Conservation (phyloP, 139 green algal genomes). For the Chloropicon primus region DNA sequence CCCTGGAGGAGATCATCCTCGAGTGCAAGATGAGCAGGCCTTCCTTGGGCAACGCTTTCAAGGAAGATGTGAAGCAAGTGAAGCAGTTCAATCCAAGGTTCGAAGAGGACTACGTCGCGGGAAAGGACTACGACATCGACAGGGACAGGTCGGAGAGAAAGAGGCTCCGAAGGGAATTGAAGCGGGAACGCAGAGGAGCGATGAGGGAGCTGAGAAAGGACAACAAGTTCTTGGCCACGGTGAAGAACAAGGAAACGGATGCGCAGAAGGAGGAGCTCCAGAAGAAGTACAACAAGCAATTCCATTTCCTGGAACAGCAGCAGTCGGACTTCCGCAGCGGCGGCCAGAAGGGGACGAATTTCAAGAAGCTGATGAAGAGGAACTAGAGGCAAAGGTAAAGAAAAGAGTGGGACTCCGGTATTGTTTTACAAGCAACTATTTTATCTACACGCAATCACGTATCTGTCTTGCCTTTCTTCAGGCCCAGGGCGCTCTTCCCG, state of each 20-base stretch:
- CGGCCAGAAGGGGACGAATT: conserved; percentile 3
- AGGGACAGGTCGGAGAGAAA: conserved; percentile 30
- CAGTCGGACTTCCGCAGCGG: conserved; percentile 11
- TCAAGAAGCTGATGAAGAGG: not conserved
- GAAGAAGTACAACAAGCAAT: conserved; percentile 30
- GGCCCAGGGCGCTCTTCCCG: conserved; percentile 52
- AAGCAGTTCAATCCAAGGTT: conserved; percentile 76
- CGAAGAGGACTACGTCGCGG: conserved; percentile 51
- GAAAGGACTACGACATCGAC: conserved; percentile 70
- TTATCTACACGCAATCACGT: no score
- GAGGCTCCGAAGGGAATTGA: conserved; percentile 25
- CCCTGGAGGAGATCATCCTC: not conserved
- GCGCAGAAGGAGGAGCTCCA: conserved; percentile 26
- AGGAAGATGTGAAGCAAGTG: conserved; percentile 12
- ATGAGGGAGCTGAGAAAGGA: conserved; percentile 86
- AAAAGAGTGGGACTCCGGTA: not conserved
- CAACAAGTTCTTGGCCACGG: conserved; percentile 48
- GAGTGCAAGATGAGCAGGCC: not conserved
- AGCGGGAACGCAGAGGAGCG: conserved; percentile 21
- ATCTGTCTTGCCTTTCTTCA: conserved; percentile 68
- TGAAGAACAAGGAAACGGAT: conserved; percentile 12
- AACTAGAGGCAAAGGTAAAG: not conserved
- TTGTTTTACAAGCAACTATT: no score
- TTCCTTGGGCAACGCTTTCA: not conserved
- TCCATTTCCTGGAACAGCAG: conserved; percentile 55